Evolutionary conservation across 2,329 filamentous ascomycete genomes (phyloP).

Genomic region (Aplosporella prunicola): DNA sequence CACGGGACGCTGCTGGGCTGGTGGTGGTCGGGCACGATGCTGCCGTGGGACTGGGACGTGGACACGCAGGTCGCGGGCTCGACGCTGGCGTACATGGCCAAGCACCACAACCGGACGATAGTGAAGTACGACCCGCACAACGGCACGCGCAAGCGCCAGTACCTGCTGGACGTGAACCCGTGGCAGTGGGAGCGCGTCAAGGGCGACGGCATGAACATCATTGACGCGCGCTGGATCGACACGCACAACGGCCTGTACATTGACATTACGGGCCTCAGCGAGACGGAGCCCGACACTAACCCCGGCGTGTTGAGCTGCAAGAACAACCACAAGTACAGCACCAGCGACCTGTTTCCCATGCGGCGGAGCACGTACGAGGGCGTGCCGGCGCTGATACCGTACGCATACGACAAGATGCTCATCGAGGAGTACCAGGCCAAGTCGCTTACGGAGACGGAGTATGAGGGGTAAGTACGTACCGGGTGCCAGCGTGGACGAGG

Average conservation of each 20-base stretch:
- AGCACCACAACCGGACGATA: conserved; percentile 59
- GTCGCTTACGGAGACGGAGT: conserved; percentile 51
- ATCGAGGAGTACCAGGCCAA: conserved; percentile 56
- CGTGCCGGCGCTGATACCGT: conserved; percentile 59
- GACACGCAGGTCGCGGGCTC: conserved; percentile 66
- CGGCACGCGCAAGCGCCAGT: conserved; percentile 38
- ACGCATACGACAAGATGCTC: conserved; percentile 56
- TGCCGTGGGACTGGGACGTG: conserved; percentile 79
- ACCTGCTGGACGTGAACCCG: conserved; percentile 70
- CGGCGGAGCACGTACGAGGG: conserved; percentile 67
- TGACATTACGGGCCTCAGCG: conserved; percentile 69
- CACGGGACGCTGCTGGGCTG: conserved; percentile 77
- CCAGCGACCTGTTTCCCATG: conserved; percentile 66
- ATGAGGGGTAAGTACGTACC: conserved; percentile 47
- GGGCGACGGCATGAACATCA: conserved; percentile 65
- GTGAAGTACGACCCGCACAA: conserved; percentile 34
- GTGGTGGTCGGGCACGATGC: conserved; percentile 76
- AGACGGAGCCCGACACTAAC: conserved; percentile 48
- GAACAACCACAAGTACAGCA: conserved; percentile 64
- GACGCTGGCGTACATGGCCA: conserved; percentile 57
- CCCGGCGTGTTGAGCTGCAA: conserved; percentile 71
- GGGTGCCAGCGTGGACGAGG: background rate
- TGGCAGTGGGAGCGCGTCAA: conserved; percentile 52
- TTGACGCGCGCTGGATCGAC: conserved; percentile 79
- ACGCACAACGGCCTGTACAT: conserved; percentile 66